Conservation (phyloP, 148 eudicot genomes). For the Rhododendron kiyosumense region DNA sequence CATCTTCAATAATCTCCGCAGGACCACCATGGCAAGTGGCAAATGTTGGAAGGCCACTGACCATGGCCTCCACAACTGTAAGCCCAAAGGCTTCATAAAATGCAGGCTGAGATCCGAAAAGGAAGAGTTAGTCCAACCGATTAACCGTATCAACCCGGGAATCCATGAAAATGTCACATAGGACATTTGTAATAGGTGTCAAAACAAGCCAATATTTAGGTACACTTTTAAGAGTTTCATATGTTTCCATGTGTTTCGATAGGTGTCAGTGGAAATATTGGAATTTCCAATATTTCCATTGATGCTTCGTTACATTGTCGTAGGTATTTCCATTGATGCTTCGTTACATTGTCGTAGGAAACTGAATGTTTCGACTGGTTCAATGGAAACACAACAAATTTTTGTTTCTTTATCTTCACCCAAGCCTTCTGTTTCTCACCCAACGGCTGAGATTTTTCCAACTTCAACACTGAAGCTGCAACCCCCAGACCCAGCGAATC, state of each 20-base stretch:
- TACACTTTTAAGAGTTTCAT: background rate
- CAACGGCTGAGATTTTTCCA: background rate
- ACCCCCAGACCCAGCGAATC: background rate
- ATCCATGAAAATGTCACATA: background rate
- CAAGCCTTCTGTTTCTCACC: background rate
- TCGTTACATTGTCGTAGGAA: background rate
- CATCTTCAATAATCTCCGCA: constrained; percentile 81
- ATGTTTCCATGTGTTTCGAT: background rate
- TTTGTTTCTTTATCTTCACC: background rate
- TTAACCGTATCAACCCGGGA: background rate
- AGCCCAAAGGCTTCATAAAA: constrained; percentile 98
- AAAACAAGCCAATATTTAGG: background rate
- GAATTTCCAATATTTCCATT: background rate
- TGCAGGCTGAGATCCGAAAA: constrained; percentile 59
- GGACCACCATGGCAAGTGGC: constrained; percentile 99
- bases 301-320: background rate
- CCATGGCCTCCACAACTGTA: constrained; percentile 96
- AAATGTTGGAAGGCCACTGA: constrained; percentile 95
- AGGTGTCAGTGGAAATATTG: background rate
- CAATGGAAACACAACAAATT: background rate
- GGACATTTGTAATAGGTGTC: background rate
- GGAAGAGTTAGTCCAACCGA: background rate
- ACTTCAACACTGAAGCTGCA: background rate
- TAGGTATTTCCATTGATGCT: background rate
- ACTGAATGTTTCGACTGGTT: background rate